Conservation (phyloP, 192 early-diverging fungal genomes). For the Coemansia sp. region DNA sequence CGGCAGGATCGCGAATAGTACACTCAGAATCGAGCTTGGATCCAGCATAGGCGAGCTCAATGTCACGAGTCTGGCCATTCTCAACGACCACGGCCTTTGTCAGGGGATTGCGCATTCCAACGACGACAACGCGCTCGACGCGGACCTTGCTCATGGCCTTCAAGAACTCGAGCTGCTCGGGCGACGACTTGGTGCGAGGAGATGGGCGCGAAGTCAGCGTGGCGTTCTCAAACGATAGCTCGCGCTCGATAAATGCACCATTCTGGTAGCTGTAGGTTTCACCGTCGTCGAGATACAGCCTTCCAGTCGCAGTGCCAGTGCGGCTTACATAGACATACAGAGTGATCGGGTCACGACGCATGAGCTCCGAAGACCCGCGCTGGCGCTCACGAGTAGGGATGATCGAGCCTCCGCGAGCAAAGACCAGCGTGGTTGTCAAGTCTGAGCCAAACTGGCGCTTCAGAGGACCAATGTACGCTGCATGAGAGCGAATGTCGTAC, state of each 20-base stretch:
- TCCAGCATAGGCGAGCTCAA: slow-evolving; percentile 35
- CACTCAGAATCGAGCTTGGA: slow-evolving; percentile 18
- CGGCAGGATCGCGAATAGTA: slow-evolving; percentile 51
- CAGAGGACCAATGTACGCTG: slow-evolving; percentile 26
- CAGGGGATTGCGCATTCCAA: slow-evolving; percentile 33
- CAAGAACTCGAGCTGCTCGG: slow-evolving; percentile 19
- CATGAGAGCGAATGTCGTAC: slow-evolving; percentile 57
- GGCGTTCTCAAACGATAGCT: slow-evolving; percentile 27
- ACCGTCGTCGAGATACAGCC: slow-evolving; percentile 93
- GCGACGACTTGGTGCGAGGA: slow-evolving; percentile 11
- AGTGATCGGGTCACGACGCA: slow-evolving; percentile 88
- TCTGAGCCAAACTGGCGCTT: slow-evolving; percentile 67
- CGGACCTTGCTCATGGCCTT: slow-evolving; percentile 31
- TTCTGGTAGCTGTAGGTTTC: slow-evolving; percentile 67
- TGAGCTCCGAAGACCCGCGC: slow-evolving; percentile 76
- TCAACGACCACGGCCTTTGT: slow-evolving; percentile 41
- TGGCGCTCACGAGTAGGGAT: slow-evolving; percentile 81
- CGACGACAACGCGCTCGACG: slow-evolving; percentile 49
- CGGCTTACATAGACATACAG: slow-evolving; percentile 77
- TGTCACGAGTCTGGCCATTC: slow-evolving; percentile 20
- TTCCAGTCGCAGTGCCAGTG: slow-evolving; percentile 67
- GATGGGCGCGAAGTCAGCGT: slow-evolving; percentile 47
- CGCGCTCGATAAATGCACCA: slow-evolving; percentile 66
- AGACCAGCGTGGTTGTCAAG: slow-evolving; percentile 73
- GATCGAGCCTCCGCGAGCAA: slow-evolving; percentile 88